Evolutionary conservation across 495 filamentous ascomycete genomes (phyloP).

Genomic region (Diplogelasinospora grovesii): DNA sequence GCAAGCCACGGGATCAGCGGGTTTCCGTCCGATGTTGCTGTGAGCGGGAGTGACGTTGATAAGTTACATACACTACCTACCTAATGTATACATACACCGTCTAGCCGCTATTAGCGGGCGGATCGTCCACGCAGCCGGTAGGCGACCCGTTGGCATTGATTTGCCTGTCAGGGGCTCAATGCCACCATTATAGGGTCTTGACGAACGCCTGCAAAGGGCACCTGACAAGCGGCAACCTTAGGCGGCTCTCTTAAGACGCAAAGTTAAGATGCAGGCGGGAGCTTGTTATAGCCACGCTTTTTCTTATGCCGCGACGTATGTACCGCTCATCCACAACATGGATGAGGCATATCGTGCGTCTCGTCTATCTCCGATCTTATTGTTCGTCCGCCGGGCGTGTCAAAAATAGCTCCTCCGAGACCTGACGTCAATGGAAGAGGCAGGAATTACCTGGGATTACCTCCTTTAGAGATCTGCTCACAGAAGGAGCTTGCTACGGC

Average conservation of each 20-base stretch:
- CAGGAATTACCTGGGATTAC: too few relatives aligned
- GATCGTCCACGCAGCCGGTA: too few relatives aligned
- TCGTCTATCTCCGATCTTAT: slow-evolving; percentile 16
- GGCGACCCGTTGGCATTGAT: too few relatives aligned
- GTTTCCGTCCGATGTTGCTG: slow-evolving; percentile 13
- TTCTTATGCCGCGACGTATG: slow-evolving; percentile 4
- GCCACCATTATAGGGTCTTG: neutral
- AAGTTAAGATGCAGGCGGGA: neutral
- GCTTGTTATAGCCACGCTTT: slow-evolving; percentile 6
- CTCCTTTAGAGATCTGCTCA: too few relatives aligned
- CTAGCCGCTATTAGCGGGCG: too few relatives aligned
- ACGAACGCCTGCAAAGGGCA: too few relatives aligned
- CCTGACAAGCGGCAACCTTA: neutral
- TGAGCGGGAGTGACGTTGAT: too few relatives aligned
- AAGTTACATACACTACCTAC: too few relatives aligned
- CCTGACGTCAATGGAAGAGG: slow-evolving; percentile 1
- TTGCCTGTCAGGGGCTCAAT: slow-evolving; percentile 12
- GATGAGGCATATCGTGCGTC: slow-evolving; percentile 15
- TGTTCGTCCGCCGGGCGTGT: neutral
- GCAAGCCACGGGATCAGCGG: too few relatives aligned
- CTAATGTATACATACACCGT: too few relatives aligned
- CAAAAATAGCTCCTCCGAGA: slow-evolving; percentile 9
- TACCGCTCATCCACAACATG: slow-evolving; percentile 9
- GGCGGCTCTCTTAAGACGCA: slow-evolving; percentile 1
- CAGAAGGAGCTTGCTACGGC: too few relatives aligned